Base-by-base conservation (phyloP, 139 green algal species). In the Chlamydomonas urium region DNA sequence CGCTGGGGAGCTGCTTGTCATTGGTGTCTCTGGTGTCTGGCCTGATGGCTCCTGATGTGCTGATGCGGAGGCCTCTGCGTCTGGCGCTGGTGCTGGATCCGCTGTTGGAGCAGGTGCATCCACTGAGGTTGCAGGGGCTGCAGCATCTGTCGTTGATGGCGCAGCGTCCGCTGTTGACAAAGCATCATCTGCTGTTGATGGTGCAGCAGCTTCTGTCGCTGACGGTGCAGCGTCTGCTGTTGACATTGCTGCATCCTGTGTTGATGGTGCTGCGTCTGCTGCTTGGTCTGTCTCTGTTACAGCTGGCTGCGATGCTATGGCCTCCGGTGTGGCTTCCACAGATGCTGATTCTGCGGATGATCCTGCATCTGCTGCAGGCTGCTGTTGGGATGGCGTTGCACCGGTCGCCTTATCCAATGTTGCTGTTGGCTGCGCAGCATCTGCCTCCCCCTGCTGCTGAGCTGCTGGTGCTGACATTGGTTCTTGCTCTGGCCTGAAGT, bases 401-500 rank as follows among this genome's bases (percentile, higher is more conserved):
- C n/a, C n/a, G n/a, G n/a, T n/a, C n/a, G n/a, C n/a, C n/a, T n/a
- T n/a, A n/a, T n/a, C n/a, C n/a, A n/a, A n/a, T n/a, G n/a, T n/a
- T n/a, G n/a, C n/a, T n/a, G n/a, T n/a, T n/a, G n/a, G n/a, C n/a
- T n/a, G n/a, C n/a, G n/a, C n/a, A n/a, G n/a, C n/a, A 50, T 14
- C 42, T 50, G 42, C 42, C 8, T 14, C 42, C 42, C 42, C 14
- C 42, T 8, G 10, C 42, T 24, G 42, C 42, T 50, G 42, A 50
- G 14, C 10, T 50, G 10, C 10, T 50, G 14, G 42, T 50, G 42
- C 14, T 14, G 10, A 14, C 8, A 24, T 50, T 50, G 42, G 8
- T 24, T 24, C 14, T 50, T 50, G n/a, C n/a, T n/a, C 42, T 50
- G 42, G 42, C 42, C 42, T 50, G 42, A 67, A 67, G 60, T 42